Conservation (phyloP, 768 basidiomycete species). For the Sutorius australiensis region DNA sequence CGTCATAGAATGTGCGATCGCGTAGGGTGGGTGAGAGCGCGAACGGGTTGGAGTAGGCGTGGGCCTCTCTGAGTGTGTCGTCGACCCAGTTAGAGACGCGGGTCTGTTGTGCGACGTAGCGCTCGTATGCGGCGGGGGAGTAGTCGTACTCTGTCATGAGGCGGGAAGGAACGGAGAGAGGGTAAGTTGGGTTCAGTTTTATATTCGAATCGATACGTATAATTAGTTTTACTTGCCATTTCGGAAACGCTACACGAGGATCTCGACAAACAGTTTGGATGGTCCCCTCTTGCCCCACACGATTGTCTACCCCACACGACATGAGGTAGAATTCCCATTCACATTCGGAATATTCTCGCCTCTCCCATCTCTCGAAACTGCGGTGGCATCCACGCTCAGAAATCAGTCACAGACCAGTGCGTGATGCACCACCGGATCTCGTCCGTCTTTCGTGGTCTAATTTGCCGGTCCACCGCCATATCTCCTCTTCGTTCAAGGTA, state of each 20-base stretch:
- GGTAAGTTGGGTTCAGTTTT: slow-evolving; percentile 4
- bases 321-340: slow-evolving; percentile 5
- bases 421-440: slow-evolving; percentile 7
- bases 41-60: slow-evolving; percentile 28
- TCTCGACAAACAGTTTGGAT: neutral
- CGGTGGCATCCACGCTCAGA: neutral
- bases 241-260: slow-evolving; percentile 1
- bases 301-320: slow-evolving; percentile 21
- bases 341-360: no score
- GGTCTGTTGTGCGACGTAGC: slow-evolving; percentile 42
- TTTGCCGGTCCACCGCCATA: slow-evolving; percentile 5
- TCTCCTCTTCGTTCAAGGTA: neutral
- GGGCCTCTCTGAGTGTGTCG: slow-evolving; percentile 35
- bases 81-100: slow-evolving; percentile 51
- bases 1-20: slow-evolving; percentile 30
- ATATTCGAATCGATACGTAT: slow-evolving; percentile 8
- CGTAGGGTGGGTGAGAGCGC: slow-evolving; percentile 27
- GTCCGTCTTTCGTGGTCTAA: neutral
- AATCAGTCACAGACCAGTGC: no score
- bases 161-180: slow-evolving; percentile 7
- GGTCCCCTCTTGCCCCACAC: slow-evolving; percentile 25
- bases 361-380: slow-evolving; percentile 1
- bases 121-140: slow-evolving; percentile 51
- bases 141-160: slow-evolving; percentile 61
- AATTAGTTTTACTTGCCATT: neutral